Conservation (phyloP, 2,329 filamentous ascomycete species). For the Periconia sp. region DNA sequence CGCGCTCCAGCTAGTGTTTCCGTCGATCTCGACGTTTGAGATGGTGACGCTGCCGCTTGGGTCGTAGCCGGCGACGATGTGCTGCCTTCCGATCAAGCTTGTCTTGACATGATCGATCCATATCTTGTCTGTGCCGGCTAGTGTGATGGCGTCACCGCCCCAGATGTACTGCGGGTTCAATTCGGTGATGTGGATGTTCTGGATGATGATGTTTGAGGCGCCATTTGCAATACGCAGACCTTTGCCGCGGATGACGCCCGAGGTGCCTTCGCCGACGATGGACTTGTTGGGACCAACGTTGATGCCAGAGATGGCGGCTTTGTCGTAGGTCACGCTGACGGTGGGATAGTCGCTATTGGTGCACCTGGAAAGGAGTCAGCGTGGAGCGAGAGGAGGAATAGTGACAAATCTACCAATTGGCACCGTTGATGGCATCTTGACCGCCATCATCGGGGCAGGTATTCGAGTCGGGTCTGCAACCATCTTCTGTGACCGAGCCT, state of each 20-base stretch:
- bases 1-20: slow-evolving; percentile 22
- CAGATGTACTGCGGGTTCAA: slow-evolving; percentile 48
- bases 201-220: slow-evolving; percentile 44
- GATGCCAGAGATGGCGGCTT: slow-evolving; percentile 33
- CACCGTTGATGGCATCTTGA: slow-evolving; percentile 64
- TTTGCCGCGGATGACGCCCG: slow-evolving; percentile 50
- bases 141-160: slow-evolving; percentile 46
- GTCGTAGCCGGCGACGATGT: slow-evolving; percentile 22
- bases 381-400: no score
- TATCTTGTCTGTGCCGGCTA: slow-evolving; percentile 37
- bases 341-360: slow-evolving; percentile 20
- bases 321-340: slow-evolving; percentile 37
- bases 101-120: slow-evolving; percentile 43
- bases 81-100: slow-evolving; percentile 24
- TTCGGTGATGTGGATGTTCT: slow-evolving; percentile 49
- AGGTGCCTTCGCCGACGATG: slow-evolving; percentile 47
- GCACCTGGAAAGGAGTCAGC: background rate
- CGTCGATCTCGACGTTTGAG: slow-evolving; percentile 29
- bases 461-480: slow-evolving; percentile 49
- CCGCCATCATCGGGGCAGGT: slow-evolving; percentile 59
- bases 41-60: slow-evolving; percentile 24
- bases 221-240: slow-evolving; percentile 46
- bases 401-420: slow-evolving; percentile 14
- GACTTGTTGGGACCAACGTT: slow-evolving; percentile 49
- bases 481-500: slow-evolving; percentile 23